phyloP scores from a whole-genome alignment of 2,329 filamentous ascomycete genomes.

The Xylaria sp. region DNA sequence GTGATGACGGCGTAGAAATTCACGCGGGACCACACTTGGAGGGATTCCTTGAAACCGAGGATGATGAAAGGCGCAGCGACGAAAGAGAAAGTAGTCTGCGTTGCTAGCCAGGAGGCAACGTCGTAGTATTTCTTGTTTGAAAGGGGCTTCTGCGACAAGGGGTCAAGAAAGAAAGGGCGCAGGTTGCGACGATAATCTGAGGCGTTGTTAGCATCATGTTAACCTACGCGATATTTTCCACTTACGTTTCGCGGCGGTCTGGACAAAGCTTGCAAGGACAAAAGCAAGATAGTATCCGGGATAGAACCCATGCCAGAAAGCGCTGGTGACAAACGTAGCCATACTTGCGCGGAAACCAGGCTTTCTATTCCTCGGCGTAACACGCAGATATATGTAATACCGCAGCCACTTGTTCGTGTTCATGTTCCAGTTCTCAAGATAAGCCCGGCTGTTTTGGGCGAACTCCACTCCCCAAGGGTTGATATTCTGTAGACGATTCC shows the following conservation, averaged over 20 bases:
- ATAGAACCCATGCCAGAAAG: constrained; percentile 98
- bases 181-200: constrained; percentile 88
- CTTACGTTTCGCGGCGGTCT: constrained; percentile 94
- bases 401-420: constrained; percentile 97
- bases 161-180: constrained; percentile 90
- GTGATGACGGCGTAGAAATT: constrained; percentile 87
- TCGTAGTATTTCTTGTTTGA: constrained; percentile 89
- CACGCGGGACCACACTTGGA: constrained; percentile 82
- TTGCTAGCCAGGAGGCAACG: constrained; percentile 75
- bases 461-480: constrained; percentile 85
- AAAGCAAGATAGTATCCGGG: constrained; percentile 96
- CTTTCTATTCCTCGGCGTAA: constrained; percentile 95
- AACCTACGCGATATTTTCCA: constrained; percentile 37
- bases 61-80: constrained; percentile 86
- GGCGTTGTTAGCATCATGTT: constrained; percentile 31
- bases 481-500: constrained; percentile 90
- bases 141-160: constrained; percentile 74
- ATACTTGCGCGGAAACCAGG: constrained; percentile 94
- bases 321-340: constrained; percentile 93
- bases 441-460: constrained; percentile 93
- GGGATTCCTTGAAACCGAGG: constrained; percentile 75
- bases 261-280: constrained; percentile 87
- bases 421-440: constrained; percentile 95
- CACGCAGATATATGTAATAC: constrained; percentile 94
- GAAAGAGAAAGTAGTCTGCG: constrained; percentile 86